These are phyloP conservation scores for Tetrahymena thermophila DNA, from an alignment of 73 alveolate species.

Conservation along the genomic window DNA sequence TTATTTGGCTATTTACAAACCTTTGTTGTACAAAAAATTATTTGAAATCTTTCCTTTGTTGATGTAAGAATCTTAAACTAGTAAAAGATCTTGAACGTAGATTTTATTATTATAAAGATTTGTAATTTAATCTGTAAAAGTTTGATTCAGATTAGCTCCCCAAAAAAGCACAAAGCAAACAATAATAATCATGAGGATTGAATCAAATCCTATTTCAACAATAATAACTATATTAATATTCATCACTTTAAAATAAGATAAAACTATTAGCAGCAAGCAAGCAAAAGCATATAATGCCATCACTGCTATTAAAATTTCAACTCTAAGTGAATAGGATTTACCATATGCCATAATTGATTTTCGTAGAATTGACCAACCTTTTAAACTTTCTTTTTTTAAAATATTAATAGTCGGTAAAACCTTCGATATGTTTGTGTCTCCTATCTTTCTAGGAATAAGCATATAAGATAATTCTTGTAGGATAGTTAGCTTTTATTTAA, in stretches of 20 bases:
- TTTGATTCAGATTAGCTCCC: background rate
- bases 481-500: background rate
- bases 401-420: background rate
- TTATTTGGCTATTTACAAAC: background rate
- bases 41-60: background rate
- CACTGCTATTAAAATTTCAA: background rate
- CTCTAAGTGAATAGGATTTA: background rate
- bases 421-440: background rate
- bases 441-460: background rate
- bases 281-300: background rate
- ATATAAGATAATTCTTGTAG: background rate
- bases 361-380: background rate
- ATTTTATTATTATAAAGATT: background rate
- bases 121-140: background rate
- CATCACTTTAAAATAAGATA: background rate
- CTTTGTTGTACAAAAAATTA: background rate
- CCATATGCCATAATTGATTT: background rate
- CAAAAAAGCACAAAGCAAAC: background rate
- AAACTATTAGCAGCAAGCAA: background rate
- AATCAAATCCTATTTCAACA: background rate
- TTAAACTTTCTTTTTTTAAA: background rate
- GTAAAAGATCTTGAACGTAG: background rate
- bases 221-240: background rate
- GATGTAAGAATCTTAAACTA: background rate
- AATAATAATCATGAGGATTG: background rate